Base-by-base conservation (phyloP, 2,329 filamentous ascomycete genomes). In the Colletotrichum godetiae region DNA sequence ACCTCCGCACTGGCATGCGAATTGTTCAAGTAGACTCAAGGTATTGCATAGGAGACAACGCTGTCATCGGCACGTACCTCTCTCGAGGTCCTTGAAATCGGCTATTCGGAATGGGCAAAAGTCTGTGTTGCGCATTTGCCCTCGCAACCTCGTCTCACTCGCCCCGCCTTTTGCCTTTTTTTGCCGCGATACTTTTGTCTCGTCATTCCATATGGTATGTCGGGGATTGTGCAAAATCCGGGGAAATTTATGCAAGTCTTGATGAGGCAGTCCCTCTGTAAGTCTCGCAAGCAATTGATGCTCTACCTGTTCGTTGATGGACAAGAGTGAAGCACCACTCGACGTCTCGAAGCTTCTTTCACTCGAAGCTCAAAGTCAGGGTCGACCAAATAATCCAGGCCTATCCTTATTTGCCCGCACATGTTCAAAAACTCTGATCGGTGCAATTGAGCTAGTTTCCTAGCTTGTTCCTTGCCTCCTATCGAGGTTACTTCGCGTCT, bases 51-150 rank as follows among this genome's bases (percentile, higher is more conserved):
- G 66, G 66, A 46, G 37, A 55, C 53, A 68, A 49, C 19, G 31
- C 31, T 59, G 56, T 37, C 56, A 59, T 59, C 31, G 56, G 56
- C 56, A 59, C 60, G 60, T 52, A 29, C 84, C 82, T 59, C 81
- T 42, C 42, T n/a, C 7, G 8, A 49, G 19, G 42, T 49, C 6
- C 42, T 49, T 49, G 8, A 49, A 49, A 24, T 82, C 80, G 62
- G 85, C 77, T 62, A 83, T 77, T 53, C 84, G 82, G 62, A 83
- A 82, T 75, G 74, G 79, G 74, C 66, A 79, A 76, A 49, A 75
- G 79, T 76, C 31, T 82, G 82, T 75, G 86, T 49, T 75, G 67
- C 86, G 85, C 80, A 87, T 85, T 76, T 82, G 70, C 42, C 42
- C 42, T 49, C 42, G 19, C 42, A 49, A 49, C 75, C 84, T 78